Evolutionary conservation across 352 stramenopile genomes (phyloP).

Genomic region (Pythium utonaiense): DNA sequence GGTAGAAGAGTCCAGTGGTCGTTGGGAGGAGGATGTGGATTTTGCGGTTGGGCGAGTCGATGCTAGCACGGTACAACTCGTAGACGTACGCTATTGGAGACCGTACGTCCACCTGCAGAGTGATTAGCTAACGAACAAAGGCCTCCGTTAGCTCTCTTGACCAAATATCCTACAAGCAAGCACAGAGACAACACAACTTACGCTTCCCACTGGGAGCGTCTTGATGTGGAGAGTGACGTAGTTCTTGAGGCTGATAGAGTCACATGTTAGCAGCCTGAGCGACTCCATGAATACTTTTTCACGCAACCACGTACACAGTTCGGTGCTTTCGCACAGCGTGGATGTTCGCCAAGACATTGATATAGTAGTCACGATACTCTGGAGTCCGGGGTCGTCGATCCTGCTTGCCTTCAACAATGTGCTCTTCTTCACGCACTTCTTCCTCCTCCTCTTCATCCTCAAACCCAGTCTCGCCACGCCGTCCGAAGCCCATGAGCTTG

Average conservation of each 20-base stretch:
- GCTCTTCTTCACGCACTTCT: background rate
- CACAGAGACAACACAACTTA: conserved; percentile 24
- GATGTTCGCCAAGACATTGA: conserved; percentile 41
- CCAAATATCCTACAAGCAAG: too few relatives aligned
- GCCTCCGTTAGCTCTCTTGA: background rate
- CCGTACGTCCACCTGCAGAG: conserved; percentile 52
- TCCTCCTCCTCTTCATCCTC: conserved; percentile 1
- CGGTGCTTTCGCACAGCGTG: conserved; percentile 57
- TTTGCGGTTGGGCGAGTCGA: conserved; percentile 49
- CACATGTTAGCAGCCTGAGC: too few relatives aligned
- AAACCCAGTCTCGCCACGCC: conserved; percentile 1
- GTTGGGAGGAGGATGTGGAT: conserved; percentile 71
- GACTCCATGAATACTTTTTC: too few relatives aligned
- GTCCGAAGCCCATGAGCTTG: conserved; percentile 38
- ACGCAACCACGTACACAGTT: conserved; percentile 36
- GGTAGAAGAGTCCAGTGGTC: conserved; percentile 57
- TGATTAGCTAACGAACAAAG: conserved; percentile 35
- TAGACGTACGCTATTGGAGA: conserved; percentile 65
- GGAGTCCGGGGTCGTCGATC: conserved; percentile 1
- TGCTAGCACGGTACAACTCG: conserved; percentile 67
- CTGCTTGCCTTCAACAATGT: background rate
- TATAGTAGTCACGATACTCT: conserved; percentile 42
- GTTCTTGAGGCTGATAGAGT: conserved; percentile 35
- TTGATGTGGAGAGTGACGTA: conserved; percentile 72
- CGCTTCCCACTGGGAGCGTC: conserved; percentile 66